Base-by-base conservation (phyloP, 768 basidiomycete species). In the Holtermanniella nyarrowii region DNA sequence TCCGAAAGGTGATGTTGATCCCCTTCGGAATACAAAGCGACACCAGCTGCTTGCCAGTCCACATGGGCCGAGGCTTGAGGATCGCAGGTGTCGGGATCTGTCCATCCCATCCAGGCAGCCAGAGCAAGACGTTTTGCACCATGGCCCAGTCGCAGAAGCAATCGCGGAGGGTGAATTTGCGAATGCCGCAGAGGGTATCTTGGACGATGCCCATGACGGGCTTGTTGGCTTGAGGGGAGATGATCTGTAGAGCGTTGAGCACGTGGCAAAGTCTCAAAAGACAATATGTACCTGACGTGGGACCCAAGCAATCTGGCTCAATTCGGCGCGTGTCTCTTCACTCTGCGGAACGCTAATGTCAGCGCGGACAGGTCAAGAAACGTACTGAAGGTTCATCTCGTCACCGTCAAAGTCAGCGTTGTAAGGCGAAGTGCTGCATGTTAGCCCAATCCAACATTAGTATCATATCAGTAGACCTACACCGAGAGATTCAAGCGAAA, bases 361-460 rank as follows among this genome's bases (percentile, higher is more conserved):
- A 13, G 31, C 31, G 24, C 20, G 25, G 37, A 16, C 14, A 3
- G 12, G 42, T 1, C 24, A 5, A 44, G 26, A 49, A n/a, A 83
- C 87, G 45, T 79, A 93, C 89, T 97, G 95, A 85, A 97, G 87
- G 75, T 99, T 97, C 95, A 97, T 99, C 72, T 99, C 95, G 66
- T 97, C 95, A 60, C 95, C 95, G 66, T 97, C 95, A 74, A 97
- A 99, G 75, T 99, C 95, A 69, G 95, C 95, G 64, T 99, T 97
- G 74, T 99, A 97, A 0, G 95, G 95, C 31, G 93, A 88, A 11
- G 90, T 96, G 50, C 84, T 86, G 48, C 12, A n/a, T 18, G 7
- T 26, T n/a, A 12, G 44, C 4, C 5, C 46, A 49, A 49, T 57
- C 49, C 72, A 71, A 27, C 25, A 40, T 16, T 10, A 23, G 2